Evolutionary conservation across 768 basidiomycete species (phyloP).

Genomic region (Rhizopogon sp.): DNA sequence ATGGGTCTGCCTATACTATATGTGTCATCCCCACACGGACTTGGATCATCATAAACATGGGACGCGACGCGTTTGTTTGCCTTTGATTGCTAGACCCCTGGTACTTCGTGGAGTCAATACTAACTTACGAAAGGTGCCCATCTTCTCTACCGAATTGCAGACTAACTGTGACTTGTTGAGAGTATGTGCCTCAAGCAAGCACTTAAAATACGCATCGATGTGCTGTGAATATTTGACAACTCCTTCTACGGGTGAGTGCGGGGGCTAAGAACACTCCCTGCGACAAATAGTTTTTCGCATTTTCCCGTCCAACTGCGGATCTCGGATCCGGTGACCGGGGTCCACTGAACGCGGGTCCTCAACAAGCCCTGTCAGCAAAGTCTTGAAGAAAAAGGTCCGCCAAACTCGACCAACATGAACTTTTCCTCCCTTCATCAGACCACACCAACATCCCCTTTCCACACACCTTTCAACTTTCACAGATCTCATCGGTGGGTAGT

Average conservation of each 20-base stretch:
- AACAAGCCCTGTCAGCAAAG: constrained; percentile 17
- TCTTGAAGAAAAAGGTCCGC: constrained; percentile 46
- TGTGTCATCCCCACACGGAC: background rate
- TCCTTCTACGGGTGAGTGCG: background rate
- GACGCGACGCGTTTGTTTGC: constrained; percentile 51
- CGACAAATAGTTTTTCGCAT: background rate
- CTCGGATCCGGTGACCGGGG: constrained; percentile 16
- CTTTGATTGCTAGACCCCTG: constrained; percentile 20
- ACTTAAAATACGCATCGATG: background rate
- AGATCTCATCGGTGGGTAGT: constrained; percentile 9
- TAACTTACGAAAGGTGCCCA: background rate
- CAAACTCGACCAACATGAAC: constrained; percentile 44
- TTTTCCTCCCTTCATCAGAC: constrained; percentile 37
- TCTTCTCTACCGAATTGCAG: background rate
- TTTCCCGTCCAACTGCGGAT: background rate
- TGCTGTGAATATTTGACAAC: too few species aligned
- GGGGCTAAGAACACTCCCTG: background rate
- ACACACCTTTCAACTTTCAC: constrained; percentile 6
- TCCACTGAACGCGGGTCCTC: constrained; percentile 17
- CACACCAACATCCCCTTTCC: constrained; percentile 25
- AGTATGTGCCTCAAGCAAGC: too few species aligned
- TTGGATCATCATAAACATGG: constrained; percentile 8
- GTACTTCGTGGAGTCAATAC: background rate
- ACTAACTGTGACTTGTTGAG: background rate
- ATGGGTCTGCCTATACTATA: too few species aligned